Conservation (phyloP, 1,139 yeast genomes). For the Geotrichum reessii region DNA sequence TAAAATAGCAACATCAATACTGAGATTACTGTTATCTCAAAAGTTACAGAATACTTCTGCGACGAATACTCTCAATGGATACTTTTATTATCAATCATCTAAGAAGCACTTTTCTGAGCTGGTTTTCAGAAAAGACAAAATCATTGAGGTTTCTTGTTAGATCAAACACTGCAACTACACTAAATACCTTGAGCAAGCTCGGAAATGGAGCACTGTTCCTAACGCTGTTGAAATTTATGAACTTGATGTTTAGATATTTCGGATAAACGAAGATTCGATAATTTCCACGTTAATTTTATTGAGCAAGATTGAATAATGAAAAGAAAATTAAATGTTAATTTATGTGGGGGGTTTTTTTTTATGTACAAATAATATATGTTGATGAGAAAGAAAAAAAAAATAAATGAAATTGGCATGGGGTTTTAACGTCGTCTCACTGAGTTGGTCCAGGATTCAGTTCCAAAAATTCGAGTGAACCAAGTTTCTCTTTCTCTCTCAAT, state of each 20-base stretch:
- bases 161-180: background rate
- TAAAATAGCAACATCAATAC: background rate
- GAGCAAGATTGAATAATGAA: background rate
- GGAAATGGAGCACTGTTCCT: background rate
- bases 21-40: background rate
- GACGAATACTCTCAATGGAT: background rate
- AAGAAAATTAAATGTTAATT: background rate
- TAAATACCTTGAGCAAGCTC: background rate
- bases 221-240: background rate
- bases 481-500: constrained; percentile 36
- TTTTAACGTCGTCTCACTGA: constrained; percentile 12
- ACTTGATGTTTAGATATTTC: background rate
- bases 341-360: background rate
- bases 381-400: background rate
- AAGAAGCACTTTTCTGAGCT: background rate
- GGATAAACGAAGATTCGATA: background rate
- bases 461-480: constrained; percentile 42
- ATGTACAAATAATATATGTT: background rate
- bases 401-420: background rate
- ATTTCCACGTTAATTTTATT: background rate
- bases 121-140: background rate
- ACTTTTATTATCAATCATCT: background rate
- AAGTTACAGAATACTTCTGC: background rate
- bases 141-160: background rate
- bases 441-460: constrained; percentile 32